Evolutionary conservation across 2,329 filamentous ascomycete genomes (phyloP).

Genomic region (Plectosphaerella plurivora): DNA sequence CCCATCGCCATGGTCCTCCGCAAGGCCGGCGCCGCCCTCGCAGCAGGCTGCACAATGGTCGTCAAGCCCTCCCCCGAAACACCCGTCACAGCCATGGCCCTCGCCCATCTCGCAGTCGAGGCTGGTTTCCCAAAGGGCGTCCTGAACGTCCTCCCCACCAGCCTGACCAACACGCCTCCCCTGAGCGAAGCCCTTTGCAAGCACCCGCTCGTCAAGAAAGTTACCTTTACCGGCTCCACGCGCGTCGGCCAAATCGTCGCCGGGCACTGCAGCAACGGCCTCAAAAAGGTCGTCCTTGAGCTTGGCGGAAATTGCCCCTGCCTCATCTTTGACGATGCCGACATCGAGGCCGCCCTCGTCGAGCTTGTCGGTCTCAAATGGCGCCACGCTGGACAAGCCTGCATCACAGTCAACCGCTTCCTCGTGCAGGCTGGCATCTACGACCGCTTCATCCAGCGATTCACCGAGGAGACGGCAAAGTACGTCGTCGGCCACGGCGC

Average conservation of each 20-base stretch:
- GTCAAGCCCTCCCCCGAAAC: conserved; percentile 30
- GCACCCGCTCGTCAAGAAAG: conserved; percentile 66
- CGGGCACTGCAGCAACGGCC: conserved; percentile 52
- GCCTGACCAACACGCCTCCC: conserved; percentile 62
- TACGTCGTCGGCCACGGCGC: conserved; percentile 17
- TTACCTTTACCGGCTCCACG: conserved; percentile 74
- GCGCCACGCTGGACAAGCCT: conserved; percentile 57
- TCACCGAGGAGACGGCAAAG: conserved; percentile 20
- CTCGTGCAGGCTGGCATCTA: conserved; percentile 52
- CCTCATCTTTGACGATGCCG: conserved; percentile 61
- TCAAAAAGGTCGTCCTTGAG: conserved; percentile 63
- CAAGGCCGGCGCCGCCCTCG: conserved; percentile 51
- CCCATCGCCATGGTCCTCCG: conserved; percentile 45
- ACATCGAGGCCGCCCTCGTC: conserved; percentile 56
- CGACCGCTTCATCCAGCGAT: conserved; percentile 49
- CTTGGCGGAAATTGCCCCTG: conserved; percentile 66
- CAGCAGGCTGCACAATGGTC: conserved; percentile 69
- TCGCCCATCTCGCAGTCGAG: conserved; percentile 56
- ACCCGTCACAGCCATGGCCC: conserved; percentile 37
- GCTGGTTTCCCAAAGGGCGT: conserved; percentile 74
- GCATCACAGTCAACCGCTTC: conserved; percentile 54
- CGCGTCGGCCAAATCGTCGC: conserved; percentile 66
- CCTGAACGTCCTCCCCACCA: conserved; percentile 68
- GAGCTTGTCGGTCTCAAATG: conserved; percentile 47
- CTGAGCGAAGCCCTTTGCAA: conserved; percentile 47